Conservation (phyloP, 1,284 basidiomycete genomes). For the Pseudozyma sp. region DNA sequence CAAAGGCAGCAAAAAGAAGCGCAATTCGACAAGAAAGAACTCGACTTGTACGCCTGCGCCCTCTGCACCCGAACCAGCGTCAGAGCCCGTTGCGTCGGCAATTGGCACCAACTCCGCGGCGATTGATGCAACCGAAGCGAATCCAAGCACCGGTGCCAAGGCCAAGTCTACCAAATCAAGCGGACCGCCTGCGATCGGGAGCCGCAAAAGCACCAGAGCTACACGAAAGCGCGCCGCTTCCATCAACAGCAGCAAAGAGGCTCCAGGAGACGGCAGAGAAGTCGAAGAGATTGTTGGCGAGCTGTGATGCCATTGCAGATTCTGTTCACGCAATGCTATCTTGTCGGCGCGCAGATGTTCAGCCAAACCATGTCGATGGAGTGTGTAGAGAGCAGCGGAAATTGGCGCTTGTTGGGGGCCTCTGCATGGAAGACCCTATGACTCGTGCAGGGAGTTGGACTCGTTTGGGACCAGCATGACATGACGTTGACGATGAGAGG, state of each 20-base stretch:
- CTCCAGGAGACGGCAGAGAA: conserved; percentile 33
- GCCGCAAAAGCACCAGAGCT: conserved; percentile 19
- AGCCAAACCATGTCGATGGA: too few relatives aligned
- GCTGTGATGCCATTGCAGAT: conserved; percentile 3
- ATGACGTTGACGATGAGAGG: neutral
- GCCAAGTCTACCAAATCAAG: conserved; percentile 7
- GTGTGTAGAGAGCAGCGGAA: too few relatives aligned
- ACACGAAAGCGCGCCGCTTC: conserved; percentile 13
- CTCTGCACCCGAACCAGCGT: neutral
- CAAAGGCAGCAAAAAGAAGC: conserved; percentile 28
- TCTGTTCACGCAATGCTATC: too few relatives aligned
- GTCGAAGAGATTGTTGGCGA: conserved; percentile 49
- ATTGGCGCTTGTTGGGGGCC: too few relatives aligned
- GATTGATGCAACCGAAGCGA: conserved; percentile 2
- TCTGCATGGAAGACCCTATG: too few relatives aligned
- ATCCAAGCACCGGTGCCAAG: neutral
- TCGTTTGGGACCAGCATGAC: too few relatives aligned
- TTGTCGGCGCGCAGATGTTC: too few relatives aligned
- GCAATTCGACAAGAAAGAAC: conserved; percentile 24
- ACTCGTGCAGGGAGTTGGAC: too few relatives aligned
- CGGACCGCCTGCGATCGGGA: conserved; percentile 31
- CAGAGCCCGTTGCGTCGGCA: neutral
- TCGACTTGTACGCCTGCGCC: conserved; percentile 25
- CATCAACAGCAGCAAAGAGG: conserved; percentile 22
- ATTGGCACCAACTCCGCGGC: neutral